Conservation (phyloP, 129 eudicot genomes). For the Erigeron canadensis region DNA sequence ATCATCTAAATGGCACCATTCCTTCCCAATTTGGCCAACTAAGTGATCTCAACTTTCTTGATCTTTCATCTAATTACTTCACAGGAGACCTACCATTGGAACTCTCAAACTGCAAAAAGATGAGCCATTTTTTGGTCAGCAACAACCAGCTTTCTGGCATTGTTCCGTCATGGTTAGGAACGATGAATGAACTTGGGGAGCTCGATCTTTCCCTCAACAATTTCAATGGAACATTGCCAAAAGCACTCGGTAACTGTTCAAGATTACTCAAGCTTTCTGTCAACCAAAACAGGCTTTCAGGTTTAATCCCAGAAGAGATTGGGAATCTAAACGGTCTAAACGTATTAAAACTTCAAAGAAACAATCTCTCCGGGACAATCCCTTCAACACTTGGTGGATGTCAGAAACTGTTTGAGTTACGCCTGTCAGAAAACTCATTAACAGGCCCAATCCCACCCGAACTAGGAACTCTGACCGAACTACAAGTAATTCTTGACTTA, state of each 20-base stretch:
- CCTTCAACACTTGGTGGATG: conserved; percentile 68
- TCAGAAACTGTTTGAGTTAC: conserved; percentile 72
- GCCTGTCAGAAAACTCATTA: conserved; percentile 66
- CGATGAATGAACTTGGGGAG: conserved; percentile 69
- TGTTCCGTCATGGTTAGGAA: conserved; percentile 80
- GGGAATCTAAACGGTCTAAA: conserved; percentile 73
- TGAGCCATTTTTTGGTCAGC: conserved; percentile 66
- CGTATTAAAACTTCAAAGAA: conserved; percentile 74
- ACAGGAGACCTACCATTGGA: conserved; percentile 54
- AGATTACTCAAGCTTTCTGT: conserved; percentile 67
- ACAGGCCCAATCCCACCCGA: conserved; percentile 70
- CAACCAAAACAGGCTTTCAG: conserved; percentile 56
- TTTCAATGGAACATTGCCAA: conserved; percentile 66
- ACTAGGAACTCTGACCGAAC: conserved; percentile 62
- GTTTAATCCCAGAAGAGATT: conserved; percentile 63
- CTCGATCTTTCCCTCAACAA: conserved; percentile 73
- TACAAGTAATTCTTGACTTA: conserved; percentile 83
- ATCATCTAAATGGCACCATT: conserved; percentile 57
- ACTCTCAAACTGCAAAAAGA: conserved; percentile 56
- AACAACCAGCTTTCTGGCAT: conserved; percentile 53
- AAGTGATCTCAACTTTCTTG: conserved; percentile 61
- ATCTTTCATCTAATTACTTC: conserved; percentile 69
- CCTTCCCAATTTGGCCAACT: conserved; percentile 65
- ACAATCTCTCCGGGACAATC: conserved; percentile 77
- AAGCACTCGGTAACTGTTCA: conserved; percentile 64